Evolutionary conservation across 1,284 basidiomycete species (phyloP), one percentile per base, ranked within the genome.

Genomic region (Puccinia novopanici): DNA sequence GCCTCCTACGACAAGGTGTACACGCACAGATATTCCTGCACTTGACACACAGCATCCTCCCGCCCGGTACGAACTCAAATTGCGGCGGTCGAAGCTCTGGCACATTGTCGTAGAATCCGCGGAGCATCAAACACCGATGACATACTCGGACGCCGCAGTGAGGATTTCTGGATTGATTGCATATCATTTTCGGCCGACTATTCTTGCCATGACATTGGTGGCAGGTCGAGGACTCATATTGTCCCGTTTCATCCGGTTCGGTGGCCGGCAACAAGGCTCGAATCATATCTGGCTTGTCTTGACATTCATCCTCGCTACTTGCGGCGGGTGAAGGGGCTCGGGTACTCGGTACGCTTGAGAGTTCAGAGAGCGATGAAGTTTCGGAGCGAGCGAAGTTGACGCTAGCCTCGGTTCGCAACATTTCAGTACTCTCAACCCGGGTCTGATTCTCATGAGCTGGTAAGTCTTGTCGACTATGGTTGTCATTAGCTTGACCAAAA

Each of bases 51-150:
- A 72, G 19, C 67, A 79, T 72, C 42, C 8, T 71, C 8, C 76
- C 76, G 50, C 76, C 76, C 15, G 76, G 76, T 22, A 79, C 68
- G 48, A 79, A 79, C n/a, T 79, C 6, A 42, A 79, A 79, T 42
- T 61, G 48, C 5, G 76, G 76, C 17, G 76, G 67, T 24, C 76
- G 65, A 22, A 79, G 68, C n/a, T 79, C 68, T 1, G 76, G 76
- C 15, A 70, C n/a, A 52, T 72, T 40, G 67, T 79, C 55, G 57
- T 79, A 79, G 15, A 50, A 22, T 3, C 6, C 17, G 19, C 42
- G 30, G 13, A 19, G 30, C 34, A 61, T 59, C 55, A 79, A 22
- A n/a, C 77, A 79, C 2, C 27, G 6, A 1, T 55, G 3, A 34
- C 76, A 79, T 3, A 79, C n/a, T 30, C 76, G 45, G 37, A 79